Evolutionary conservation across 192 early-diverging fungal genomes (phyloP).

Genomic region (Mortierella alpina): DNA sequence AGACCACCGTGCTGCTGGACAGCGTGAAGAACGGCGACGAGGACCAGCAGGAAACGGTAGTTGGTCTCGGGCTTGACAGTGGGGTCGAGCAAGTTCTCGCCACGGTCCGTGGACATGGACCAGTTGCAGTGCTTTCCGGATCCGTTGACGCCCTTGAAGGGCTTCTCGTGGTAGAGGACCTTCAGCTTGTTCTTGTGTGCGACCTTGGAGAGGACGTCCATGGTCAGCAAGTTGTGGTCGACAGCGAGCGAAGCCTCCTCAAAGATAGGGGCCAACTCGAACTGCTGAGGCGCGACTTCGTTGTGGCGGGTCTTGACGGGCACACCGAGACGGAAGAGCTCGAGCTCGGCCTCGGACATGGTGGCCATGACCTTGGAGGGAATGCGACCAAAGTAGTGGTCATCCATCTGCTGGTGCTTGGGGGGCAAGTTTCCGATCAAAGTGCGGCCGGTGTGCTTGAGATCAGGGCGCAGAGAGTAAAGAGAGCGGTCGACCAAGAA

Average conservation of each 20-base stretch:
- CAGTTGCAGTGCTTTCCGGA: conserved; percentile 99
- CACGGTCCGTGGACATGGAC: conserved; percentile 92
- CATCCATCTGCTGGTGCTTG: conserved; percentile 99
- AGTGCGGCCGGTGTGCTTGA: conserved; percentile 97
- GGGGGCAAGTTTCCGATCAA: conserved; percentile 94
- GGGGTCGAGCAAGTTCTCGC: conserved; percentile 98
- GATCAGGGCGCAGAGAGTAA: conserved; percentile 93
- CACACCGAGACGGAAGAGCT: conserved; percentile 91
- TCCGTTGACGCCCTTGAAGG: conserved; percentile 99
- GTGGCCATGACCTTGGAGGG: conserved; percentile 90
- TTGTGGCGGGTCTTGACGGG: conserved; percentile 99
- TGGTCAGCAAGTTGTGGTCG: conserved; percentile 98
- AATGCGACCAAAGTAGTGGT: conserved; percentile 99
- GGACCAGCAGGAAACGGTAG: conserved; percentile 96
- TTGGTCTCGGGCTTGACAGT: conserved; percentile 97
- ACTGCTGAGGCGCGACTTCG: conserved; percentile 98
- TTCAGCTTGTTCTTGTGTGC: conserved; percentile 98
- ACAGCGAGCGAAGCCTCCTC: conserved; percentile 96
- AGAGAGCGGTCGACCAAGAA: conserved; percentile 97
- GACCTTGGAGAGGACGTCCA: conserved; percentile 97
- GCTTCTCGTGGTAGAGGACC: conserved; percentile 99
- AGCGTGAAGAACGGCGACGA: conserved; percentile 91
- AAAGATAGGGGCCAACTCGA: conserved; percentile 98
- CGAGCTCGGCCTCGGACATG: conserved; percentile 95
- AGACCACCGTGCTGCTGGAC: conserved; percentile 93